phyloP scores from a whole-genome alignment of 176 grass and related monocot species.

The Rhynchospora tenuis region DNA sequence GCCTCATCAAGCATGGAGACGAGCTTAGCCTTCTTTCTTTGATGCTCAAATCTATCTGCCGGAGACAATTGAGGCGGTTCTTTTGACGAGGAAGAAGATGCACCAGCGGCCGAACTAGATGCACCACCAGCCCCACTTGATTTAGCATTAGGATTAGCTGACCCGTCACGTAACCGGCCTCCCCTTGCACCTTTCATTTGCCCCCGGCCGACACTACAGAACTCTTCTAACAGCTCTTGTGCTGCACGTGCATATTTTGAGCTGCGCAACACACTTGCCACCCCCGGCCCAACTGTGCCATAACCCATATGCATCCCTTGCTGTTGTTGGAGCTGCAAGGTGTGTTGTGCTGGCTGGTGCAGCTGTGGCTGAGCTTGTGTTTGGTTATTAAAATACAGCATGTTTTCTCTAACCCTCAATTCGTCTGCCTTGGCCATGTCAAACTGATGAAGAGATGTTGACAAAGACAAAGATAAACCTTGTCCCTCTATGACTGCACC shows the following conservation, averaged over 20 bases:
- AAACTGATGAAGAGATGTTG: slow-evolving; percentile 80
- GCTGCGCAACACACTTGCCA: slow-evolving; percentile 65
- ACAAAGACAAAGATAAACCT: slow-evolving; percentile 77
- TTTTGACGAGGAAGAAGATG: slow-evolving; percentile 51
- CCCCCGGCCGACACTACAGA: slow-evolving; percentile 85
- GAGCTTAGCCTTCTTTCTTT: slow-evolving; percentile 95
- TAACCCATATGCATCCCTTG: slow-evolving; percentile 55
- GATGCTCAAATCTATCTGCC: slow-evolving; percentile 87
- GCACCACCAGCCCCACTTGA: slow-evolving; percentile 30
- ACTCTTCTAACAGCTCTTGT: slow-evolving; percentile 94
- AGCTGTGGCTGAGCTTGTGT: slow-evolving; percentile 31
- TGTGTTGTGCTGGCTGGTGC: slow-evolving; percentile 38
- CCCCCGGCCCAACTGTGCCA: slow-evolving; percentile 37
- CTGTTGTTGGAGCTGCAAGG: slow-evolving; percentile 67
- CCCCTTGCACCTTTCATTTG: slow-evolving; percentile 52
- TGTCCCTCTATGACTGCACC: slow-evolving; percentile 70
- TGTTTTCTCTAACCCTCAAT: slow-evolving; percentile 64
- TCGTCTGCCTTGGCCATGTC: slow-evolving; percentile 97
- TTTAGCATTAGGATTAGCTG: slow-evolving; percentile 52
- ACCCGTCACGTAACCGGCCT: slow-evolving; percentile 9
- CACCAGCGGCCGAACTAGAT: slow-evolving; percentile 47
- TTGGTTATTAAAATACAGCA: slow-evolving; percentile 80
- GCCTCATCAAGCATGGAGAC: slow-evolving; percentile 98
- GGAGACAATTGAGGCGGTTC: slow-evolving; percentile 71
- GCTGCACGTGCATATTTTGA: slow-evolving; percentile 81